Evolutionary conservation across 1,139 yeast species (phyloP), one percentile per base, ranked within the genome.

Genomic region (Pneumocystis canis): DNA sequence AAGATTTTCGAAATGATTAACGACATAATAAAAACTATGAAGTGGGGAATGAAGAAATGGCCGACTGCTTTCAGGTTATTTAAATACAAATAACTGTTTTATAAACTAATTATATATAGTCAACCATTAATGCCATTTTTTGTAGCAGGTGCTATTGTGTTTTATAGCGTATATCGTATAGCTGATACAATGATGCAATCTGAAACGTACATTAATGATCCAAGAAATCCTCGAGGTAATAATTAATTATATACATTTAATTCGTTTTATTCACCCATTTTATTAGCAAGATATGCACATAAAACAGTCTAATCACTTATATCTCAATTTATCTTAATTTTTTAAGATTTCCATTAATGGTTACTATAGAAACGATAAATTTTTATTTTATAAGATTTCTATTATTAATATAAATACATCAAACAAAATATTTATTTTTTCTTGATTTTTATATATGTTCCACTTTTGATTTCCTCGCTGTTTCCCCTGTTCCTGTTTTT

Each of bases 31-130:
- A 7, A 5, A 32, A 16, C 37, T 9, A 33, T 33, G 37, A 11
- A 33, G 7, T 33, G 37, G 60, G 68, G 68, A 54, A 58, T 65
- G 62, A 63, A 63, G 40, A 66, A 66, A 63, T 79, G 75, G 69
- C 75, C 80, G 60, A 77, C 81, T 57, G 81, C 82, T 61, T 66
- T 79, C 6, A 25, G 64, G 70, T 81, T 69, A 82, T 80, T 72
- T 82, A 79, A 70, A 79, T 78, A 78, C 81, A 84, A 84, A 84
- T 84, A 66, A 81, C 82, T 75, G 80, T 80, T n/a, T n/a, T n/a
- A n/a, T 66, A 9, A 30, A 14, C n/a, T n/a, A 5, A 32, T n/a
- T 32, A 32, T 31, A 20, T 37, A 18, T 20, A 32, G 37, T 58
- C 47, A 25, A 9, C 59, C 58, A 58, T 28, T 40, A 5, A 16